Conservation (phyloP, 2,329 filamentous ascomycete species). For the Nemania diffusa region DNA sequence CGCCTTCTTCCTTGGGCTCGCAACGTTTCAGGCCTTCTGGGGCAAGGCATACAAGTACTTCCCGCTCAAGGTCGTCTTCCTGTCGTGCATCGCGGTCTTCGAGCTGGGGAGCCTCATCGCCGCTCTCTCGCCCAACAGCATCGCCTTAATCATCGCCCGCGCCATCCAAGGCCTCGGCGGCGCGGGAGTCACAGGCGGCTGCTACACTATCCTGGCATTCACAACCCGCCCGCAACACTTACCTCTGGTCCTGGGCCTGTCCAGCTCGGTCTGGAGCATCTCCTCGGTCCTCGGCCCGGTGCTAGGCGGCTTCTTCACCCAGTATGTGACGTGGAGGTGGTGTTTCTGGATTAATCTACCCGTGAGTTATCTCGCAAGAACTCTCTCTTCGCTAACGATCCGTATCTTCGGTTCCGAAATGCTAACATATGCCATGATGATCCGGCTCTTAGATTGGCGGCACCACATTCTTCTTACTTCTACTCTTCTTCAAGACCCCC, state of each 20-base stretch:
- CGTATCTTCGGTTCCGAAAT: no score
- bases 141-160: not conserved
- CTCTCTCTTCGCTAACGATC: no score
- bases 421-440: no score
- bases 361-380: no score
- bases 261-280: conserved; percentile 1
- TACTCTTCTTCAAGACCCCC: no score
- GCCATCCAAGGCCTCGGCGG: not conserved
- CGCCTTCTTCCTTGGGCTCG: not conserved
- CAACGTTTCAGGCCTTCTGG: not conserved
- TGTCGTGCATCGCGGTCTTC: not conserved
- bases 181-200: not conserved
- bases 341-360: no score
- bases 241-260: not conserved
- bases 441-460: no score
- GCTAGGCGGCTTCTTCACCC: conserved; percentile 1
- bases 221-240: not conserved
- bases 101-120: not conserved
- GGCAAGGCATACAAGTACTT: not conserved
- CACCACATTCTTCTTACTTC: no score
- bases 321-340: conserved; percentile 12
- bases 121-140: not conserved
- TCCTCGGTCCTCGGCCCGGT: not conserved
- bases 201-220: no score
- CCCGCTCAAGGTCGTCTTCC: not conserved